Conservation (phyloP, 352 stramenopile species). For the Globisporangium emineosum region DNA sequence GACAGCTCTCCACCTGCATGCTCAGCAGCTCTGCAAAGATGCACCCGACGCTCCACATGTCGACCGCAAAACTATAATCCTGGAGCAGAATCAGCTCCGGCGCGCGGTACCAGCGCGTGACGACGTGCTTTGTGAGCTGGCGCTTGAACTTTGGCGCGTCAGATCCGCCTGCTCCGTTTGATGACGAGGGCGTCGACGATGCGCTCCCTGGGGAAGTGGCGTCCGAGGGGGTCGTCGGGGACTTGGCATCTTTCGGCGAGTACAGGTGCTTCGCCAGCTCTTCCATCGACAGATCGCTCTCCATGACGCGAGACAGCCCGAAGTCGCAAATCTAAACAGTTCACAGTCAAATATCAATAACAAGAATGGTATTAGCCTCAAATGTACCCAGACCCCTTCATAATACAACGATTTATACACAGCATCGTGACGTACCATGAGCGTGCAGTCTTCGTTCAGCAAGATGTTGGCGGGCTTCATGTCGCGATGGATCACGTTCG, state of each 20-base stretch:
- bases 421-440: conserved; percentile 48
- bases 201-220: conserved; percentile 55
- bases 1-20: conserved; percentile 87
- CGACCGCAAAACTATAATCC: conserved; percentile 95
- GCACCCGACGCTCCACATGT: conserved; percentile 99
- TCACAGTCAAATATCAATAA: not conserved
- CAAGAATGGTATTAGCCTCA: not conserved
- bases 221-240: conserved; percentile 61
- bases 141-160: conserved; percentile 73
- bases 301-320: conserved; percentile 77
- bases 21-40: conserved; percentile 87
- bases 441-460: conserved; percentile 84
- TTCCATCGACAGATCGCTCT: conserved; percentile 72
- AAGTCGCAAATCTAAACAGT: conserved; percentile 75
- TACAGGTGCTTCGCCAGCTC: conserved; percentile 77
- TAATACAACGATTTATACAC: not conserved
- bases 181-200: conserved; percentile 66
- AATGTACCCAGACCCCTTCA: not conserved
- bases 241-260: conserved; percentile 77
- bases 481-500: conserved; percentile 87
- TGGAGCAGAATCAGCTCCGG: conserved; percentile 97
- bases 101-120: conserved; percentile 97
- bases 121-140: conserved; percentile 97
- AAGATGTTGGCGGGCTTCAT: conserved; percentile 90
- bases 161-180: conserved; percentile 12